A percentile compares a stretch with the other conserved stretches of the same genome.
Conservation (phyloP, 2,329 filamentous ascomycete species). For the Cryphonectria carpinicola region DNA sequence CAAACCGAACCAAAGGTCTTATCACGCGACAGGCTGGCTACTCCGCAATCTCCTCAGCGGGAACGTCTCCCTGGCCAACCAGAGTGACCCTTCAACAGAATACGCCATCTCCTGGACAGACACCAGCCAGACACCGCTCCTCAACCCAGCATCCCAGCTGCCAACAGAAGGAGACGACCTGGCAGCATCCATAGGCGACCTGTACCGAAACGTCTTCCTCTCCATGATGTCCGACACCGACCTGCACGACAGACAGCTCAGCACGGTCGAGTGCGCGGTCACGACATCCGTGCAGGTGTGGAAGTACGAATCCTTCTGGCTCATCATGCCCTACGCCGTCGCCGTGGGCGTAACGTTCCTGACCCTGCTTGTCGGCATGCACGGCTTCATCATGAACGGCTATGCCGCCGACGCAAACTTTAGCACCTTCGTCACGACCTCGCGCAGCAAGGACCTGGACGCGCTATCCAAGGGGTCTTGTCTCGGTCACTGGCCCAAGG, state of each 20-base stretch:
- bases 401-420: constrained; percentile 25
- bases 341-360: constrained; percentile 25
- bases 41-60: constrained; percentile 26
- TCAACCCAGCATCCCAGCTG: constrained; percentile 17
- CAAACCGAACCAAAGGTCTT: neutral
- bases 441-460: constrained; percentile 27
- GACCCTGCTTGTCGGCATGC: constrained; percentile 22
- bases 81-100: constrained; percentile 17
- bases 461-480: constrained; percentile 18
- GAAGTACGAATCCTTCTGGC: constrained; percentile 29
- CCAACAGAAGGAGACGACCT: constrained; percentile 20
- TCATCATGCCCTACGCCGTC: constrained; percentile 27
- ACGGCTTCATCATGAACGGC: constrained; percentile 26
- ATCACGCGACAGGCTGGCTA: constrained; percentile 27
- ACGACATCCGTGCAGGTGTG: constrained; percentile 24
- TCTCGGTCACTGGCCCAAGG: constrained; percentile 28
- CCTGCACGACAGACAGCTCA: constrained; percentile 21
- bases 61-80: constrained; percentile 23
- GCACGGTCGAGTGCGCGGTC: constrained; percentile 11
- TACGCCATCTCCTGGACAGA: constrained; percentile 17
- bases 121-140: constrained; percentile 20
- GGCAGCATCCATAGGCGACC: constrained; percentile 10
- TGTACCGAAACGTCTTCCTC: constrained; percentile 26
- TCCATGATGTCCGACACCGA: constrained; percentile 26
- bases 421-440: constrained; percentile 25